Percentiles rank a stretch among this genome's conserved stretches.
Evolutionary conservation across 441 rosid species (phyloP).

Genomic region (Gossypium schwendimanii): DNA sequence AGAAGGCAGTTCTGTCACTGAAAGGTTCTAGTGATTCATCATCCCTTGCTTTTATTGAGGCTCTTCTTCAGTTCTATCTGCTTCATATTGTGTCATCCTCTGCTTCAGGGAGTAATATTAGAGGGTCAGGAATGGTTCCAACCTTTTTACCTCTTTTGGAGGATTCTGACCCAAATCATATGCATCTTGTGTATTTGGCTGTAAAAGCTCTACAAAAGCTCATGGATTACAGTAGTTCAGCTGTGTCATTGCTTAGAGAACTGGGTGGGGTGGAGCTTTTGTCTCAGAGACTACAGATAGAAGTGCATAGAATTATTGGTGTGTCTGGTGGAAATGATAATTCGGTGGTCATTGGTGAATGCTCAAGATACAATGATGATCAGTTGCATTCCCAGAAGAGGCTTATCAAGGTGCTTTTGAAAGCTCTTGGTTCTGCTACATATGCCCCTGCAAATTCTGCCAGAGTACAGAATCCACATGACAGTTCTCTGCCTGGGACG

Average conservation of each 20-base stretch:
- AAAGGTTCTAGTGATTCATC: conserved; percentile 76
- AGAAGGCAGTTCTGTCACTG: conserved; percentile 82
- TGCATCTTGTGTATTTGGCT: conserved; percentile 90
- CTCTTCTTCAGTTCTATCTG: conserved; percentile 93
- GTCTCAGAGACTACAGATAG: conserved; percentile 81
- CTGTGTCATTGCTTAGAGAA: conserved; percentile 83
- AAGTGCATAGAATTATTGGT: conserved; percentile 76
- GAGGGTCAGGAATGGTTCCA: conserved; percentile 97
- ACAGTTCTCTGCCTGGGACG: conserved; percentile 73
- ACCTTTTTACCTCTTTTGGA: conserved; percentile 93
- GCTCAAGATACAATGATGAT: conserved; percentile 53
- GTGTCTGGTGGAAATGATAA: conserved; percentile 41
- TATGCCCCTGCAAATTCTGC: conserved; percentile 68
- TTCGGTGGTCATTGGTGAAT: conserved; percentile 58
- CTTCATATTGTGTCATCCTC: conserved; percentile 96
- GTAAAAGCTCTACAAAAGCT: conserved; percentile 92
- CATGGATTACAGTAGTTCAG: conserved; percentile 94
- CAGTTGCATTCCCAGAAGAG: conserved; percentile 70
- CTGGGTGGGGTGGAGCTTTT: conserved; percentile 94
- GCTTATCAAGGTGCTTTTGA: conserved; percentile 83
- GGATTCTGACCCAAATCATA: conserved; percentile 74
- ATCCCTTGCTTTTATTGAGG: conserved; percentile 89
- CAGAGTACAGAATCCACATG: conserved; percentile 67
- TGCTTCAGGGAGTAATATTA: conserved; percentile 75
- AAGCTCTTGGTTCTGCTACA: conserved; percentile 98